phyloP scores from a whole-genome alignment of 2,329 filamentous ascomycete species.

The Colletotrichum karsti region DNA sequence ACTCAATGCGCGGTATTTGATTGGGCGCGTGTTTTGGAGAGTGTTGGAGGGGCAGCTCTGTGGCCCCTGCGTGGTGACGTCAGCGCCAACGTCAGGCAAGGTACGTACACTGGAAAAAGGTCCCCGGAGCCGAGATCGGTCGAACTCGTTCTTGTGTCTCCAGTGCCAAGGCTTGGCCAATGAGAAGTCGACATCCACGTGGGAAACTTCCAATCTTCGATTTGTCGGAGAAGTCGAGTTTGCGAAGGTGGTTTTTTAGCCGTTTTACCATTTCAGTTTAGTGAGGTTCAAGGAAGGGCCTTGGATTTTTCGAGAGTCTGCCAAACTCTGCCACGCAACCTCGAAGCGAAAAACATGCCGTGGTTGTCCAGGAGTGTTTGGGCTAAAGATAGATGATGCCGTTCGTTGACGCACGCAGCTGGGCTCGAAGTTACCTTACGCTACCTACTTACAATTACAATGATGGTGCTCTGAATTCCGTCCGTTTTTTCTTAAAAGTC shows the following conservation, averaged over 20 bases:
- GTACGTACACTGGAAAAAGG: too few species aligned
- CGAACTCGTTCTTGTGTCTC: not conserved
- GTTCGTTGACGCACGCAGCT: too few species aligned
- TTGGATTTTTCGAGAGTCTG: not conserved
- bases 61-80: conserved; percentile 9
- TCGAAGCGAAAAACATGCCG: not conserved
- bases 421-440: too few species aligned
- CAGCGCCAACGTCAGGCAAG: too few species aligned
- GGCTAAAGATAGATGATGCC: not conserved
- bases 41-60: conserved; percentile 3
- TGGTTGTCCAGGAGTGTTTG: too few species aligned
- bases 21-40: not conserved
- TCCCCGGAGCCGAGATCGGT: not conserved
- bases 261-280: not conserved
- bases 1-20: not conserved
- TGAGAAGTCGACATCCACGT: conserved; percentile 7
- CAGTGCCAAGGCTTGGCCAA: conserved; percentile 19
- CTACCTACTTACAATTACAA: too few species aligned
- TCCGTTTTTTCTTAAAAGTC: too few species aligned
- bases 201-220: not conserved
- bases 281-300: not conserved
- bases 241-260: not conserved
- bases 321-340: not conserved
- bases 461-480: too few species aligned
- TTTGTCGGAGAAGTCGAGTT: not conserved